Evolutionary conservation across 2,329 filamentous ascomycete species (phyloP).

Genomic region (Zymoseptoria brevis): DNA sequence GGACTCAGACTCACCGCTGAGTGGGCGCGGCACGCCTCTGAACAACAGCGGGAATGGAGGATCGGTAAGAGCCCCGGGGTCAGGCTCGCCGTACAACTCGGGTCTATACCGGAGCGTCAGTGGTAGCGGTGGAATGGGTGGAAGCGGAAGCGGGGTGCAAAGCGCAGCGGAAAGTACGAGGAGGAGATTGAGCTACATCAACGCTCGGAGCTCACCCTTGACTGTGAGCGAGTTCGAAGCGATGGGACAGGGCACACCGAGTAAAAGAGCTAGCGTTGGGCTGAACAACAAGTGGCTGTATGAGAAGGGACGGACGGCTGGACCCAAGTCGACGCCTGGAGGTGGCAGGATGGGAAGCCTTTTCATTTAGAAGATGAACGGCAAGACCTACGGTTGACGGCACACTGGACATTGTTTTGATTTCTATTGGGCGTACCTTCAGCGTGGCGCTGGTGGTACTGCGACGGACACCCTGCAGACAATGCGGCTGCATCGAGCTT

Average conservation of each 20-base stretch:
- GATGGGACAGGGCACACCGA: slow-evolving; percentile 19
- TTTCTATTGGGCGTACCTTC: not conserved
- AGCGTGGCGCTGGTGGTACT: not conserved
- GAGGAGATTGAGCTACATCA: slow-evolving; percentile 57
- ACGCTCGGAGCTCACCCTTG: slow-evolving; percentile 44
- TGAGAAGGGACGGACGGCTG: slow-evolving; percentile 54
- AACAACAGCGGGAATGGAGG: slow-evolving; percentile 3
- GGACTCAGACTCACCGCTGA: slow-evolving; percentile 49
- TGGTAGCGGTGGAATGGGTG: not conserved
- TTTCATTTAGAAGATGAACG: not conserved
- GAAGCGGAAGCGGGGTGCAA: slow-evolving; percentile 34
- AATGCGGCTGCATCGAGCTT: not conserved
- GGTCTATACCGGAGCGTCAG: not conserved
- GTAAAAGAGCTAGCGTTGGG: slow-evolving; percentile 56
- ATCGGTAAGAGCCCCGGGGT: slow-evolving; percentile 6
- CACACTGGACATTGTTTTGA: not conserved
- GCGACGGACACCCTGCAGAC: not conserved
- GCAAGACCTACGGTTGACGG: not conserved
- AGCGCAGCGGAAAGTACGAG: slow-evolving; percentile 16
- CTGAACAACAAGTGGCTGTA: slow-evolving; percentile 95
- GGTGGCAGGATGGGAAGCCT: not conserved
- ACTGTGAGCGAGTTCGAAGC: slow-evolving; percentile 32
- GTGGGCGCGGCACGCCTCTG: slow-evolving; percentile 40
- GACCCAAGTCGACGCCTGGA: slow-evolving; percentile 5
- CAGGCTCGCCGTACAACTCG: slow-evolving; percentile 13